Conservation (phyloP, 1,284 basidiomycete genomes). For the Cystobasidium sp. region DNA sequence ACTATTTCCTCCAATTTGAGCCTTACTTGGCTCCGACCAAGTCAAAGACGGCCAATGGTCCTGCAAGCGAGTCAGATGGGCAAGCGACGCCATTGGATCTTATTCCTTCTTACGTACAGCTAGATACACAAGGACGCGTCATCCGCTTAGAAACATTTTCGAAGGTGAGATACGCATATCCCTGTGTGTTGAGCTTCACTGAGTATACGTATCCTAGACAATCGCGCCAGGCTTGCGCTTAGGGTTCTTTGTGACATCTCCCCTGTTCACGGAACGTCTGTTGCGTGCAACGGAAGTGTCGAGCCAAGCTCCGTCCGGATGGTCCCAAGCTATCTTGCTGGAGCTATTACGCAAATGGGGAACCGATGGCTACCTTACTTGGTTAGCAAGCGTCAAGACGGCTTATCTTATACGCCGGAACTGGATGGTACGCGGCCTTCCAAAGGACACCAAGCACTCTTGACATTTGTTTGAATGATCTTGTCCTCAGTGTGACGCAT, state of each 20-base stretch:
- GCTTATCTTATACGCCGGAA: slow-evolving; percentile 60
- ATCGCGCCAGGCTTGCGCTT: slow-evolving; percentile 25
- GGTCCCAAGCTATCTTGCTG: slow-evolving; percentile 68
- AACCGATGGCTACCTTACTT: slow-evolving; percentile 71
- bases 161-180: slow-evolving; percentile 53
- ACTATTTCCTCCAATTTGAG: slow-evolving; percentile 70
- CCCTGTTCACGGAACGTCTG: slow-evolving; percentile 63
- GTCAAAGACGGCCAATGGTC: not conserved
- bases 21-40: not conserved
- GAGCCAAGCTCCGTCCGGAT: slow-evolving; percentile 74
- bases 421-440: slow-evolving; percentile 23
- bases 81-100: slow-evolving; percentile 55
- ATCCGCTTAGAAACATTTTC: slow-evolving; percentile 79
- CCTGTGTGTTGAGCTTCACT: not conserved
- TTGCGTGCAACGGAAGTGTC: slow-evolving; percentile 73
- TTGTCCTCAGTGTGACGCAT: slow-evolving; percentile 20
- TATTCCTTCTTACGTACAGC: slow-evolving; percentile 72
- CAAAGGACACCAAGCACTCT: not conserved
- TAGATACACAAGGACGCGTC: slow-evolving; percentile 77
- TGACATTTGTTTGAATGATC: not conserved
- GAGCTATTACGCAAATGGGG: slow-evolving; percentile 70
- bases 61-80: slow-evolving; percentile 11
- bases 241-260: slow-evolving; percentile 27
- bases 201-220: slow-evolving; percentile 56
- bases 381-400: slow-evolving; percentile 67